These are phyloP conservation scores for Yamadazyma takamatsuzukensis DNA, from an alignment of 805 yeast species.

Conservation along the genomic window DNA sequence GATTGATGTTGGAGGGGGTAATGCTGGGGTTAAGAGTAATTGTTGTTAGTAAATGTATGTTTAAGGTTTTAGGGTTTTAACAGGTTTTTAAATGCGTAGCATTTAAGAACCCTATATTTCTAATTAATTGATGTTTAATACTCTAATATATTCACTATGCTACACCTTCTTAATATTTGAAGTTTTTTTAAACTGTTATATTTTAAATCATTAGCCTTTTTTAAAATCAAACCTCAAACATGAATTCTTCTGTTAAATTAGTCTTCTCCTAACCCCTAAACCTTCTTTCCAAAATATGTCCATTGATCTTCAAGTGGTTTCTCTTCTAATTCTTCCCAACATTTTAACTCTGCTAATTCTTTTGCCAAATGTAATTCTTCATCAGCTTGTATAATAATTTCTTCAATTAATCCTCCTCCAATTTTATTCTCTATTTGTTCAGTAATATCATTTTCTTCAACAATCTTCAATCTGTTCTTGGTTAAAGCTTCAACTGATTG, in stretches of 20 bases:
- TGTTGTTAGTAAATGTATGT: slow-evolving; percentile 37
- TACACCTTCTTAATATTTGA: not conserved
- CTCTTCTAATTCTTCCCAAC: slow-evolving; percentile 80
- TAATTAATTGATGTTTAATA: too few relatives aligned
- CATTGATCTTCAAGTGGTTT: slow-evolving; percentile 80
- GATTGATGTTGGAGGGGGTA: slow-evolving; percentile 37
- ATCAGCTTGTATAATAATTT: slow-evolving; percentile 74
- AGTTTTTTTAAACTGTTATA: not conserved
- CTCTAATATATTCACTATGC: too few relatives aligned
- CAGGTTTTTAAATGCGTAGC: too few relatives aligned
- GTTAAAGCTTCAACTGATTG: slow-evolving; percentile 73
- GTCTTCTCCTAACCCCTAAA: slow-evolving; percentile 35
- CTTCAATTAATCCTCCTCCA: slow-evolving; percentile 84
- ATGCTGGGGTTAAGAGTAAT: slow-evolving; percentile 24
- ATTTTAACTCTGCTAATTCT: slow-evolving; percentile 63
- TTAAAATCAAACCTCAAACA: not conserved
- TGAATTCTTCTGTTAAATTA: not conserved
- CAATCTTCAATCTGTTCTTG: slow-evolving; percentile 62
- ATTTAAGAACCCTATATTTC: too few relatives aligned
- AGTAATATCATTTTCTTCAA: slow-evolving; percentile 56
- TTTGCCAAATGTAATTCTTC: slow-evolving; percentile 71
- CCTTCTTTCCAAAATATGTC: slow-evolving; percentile 71
- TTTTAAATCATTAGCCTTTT: not conserved
- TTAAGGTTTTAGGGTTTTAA: too few relatives aligned
- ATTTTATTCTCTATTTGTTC: slow-evolving; percentile 68